Conservation (phyloP, 2,329 filamentous ascomycete species). For the Trichoderma cornu-damae region DNA sequence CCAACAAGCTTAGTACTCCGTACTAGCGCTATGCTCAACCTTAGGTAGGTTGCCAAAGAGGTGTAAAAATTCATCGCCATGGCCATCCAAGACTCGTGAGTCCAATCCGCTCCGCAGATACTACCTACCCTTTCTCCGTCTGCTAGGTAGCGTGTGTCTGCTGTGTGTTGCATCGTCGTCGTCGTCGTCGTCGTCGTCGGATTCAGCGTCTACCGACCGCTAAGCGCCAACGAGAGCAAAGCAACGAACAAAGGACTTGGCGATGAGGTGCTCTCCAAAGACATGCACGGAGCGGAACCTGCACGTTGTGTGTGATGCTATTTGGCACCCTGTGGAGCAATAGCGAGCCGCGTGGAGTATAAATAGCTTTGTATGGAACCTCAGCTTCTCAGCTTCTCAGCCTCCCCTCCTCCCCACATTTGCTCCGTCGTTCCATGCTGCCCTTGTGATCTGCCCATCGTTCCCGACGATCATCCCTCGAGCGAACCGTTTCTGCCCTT, state of each 20-base stretch:
- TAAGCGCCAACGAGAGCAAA: slow-evolving; percentile 1
- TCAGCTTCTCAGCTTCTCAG: not conserved
- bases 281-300: not conserved
- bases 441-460: not conserved
- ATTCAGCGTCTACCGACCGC: too few species aligned
- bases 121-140: too few species aligned
- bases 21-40: too few species aligned
- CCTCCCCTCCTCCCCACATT: not conserved
- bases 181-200: too few species aligned
- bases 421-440: not conserved
- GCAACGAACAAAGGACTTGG: not conserved
- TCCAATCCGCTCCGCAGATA: too few species aligned
- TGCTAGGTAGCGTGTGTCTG: too few species aligned
- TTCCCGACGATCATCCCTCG: not conserved
- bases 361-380: not conserved
- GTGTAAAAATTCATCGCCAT: too few species aligned
- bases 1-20: too few species aligned
- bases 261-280: not conserved
- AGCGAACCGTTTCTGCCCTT: not conserved
- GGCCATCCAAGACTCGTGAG: too few species aligned
- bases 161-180: too few species aligned
- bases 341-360: slow-evolving; percentile 7
- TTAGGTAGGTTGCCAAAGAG: too few species aligned
- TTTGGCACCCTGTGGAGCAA: slow-evolving; percentile 14
- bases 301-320: not conserved